A percentile compares a stretch with the other conserved stretches of the same genome.
Conservation (phyloP, 2,329 filamentous ascomycete species). For the Phaeosphaeria sp. region DNA sequence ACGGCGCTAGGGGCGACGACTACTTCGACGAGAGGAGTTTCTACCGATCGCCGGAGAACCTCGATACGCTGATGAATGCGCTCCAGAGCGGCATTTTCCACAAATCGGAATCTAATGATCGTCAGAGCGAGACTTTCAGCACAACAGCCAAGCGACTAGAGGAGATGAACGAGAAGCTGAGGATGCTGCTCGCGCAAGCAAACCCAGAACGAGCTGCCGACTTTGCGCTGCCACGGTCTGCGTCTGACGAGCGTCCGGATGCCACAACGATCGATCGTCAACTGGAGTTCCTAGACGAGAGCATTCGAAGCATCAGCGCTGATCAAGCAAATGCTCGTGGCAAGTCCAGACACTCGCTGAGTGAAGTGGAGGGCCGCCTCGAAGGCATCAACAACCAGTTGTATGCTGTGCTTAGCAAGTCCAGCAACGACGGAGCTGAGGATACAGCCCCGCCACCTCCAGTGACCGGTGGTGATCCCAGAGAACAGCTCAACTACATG, state of each 20-base stretch:
- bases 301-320: slow-evolving; percentile 66
- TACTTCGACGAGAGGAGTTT: slow-evolving; percentile 80
- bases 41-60: slow-evolving; percentile 72
- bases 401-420: slow-evolving; percentile 53
- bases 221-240: slow-evolving; percentile 36
- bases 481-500: slow-evolving; percentile 73
- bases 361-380: slow-evolving; percentile 49
- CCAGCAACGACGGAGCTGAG: slow-evolving; percentile 60
- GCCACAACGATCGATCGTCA: slow-evolving; percentile 58
- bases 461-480: slow-evolving; percentile 62
- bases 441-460: slow-evolving; percentile 66
- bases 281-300: slow-evolving; percentile 74
- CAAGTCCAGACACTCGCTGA: slow-evolving; percentile 36
- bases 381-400: slow-evolving; percentile 68
- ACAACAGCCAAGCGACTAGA: slow-evolving; percentile 72
- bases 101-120: slow-evolving; percentile 33
- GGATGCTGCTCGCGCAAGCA: slow-evolving; percentile 69
- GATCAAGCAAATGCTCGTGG: slow-evolving; percentile 55
- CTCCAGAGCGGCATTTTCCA: slow-evolving; percentile 46
- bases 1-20: slow-evolving; percentile 62
- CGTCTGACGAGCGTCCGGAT: slow-evolving; percentile 9
- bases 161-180: slow-evolving; percentile 70
- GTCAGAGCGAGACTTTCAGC: slow-evolving; percentile 59
- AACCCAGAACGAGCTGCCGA: slow-evolving; percentile 59
- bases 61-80: slow-evolving; percentile 58